Conservation (phyloP, 169 alveolate genomes). For the Plasmodium chabaudi region DNA sequence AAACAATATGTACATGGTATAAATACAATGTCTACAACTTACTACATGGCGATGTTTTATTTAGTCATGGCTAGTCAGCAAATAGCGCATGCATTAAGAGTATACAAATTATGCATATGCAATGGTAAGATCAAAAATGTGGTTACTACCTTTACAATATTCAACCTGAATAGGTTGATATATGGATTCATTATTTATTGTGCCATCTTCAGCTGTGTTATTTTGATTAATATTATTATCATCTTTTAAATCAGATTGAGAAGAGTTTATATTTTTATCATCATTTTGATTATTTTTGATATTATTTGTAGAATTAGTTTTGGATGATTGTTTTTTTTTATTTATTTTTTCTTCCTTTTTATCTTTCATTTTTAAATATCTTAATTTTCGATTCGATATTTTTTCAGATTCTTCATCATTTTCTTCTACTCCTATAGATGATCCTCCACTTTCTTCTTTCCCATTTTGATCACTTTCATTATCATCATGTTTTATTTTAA, state of each 20-base stretch:
- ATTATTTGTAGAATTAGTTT: slow-evolving; percentile 14
- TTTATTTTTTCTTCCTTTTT: slow-evolving; percentile 62
- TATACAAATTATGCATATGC: too few relatives aligned
- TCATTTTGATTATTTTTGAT: neutral
- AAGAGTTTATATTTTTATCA: slow-evolving; percentile 16
- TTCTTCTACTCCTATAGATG: slow-evolving; percentile 15
- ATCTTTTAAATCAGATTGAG: slow-evolving; percentile 13
- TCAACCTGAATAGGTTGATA: slow-evolving; percentile 58
- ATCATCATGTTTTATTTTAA: neutral
- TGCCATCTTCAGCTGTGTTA: neutral
- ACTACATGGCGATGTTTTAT: too few relatives aligned
- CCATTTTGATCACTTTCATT: neutral
- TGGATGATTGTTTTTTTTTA: slow-evolving; percentile 23
- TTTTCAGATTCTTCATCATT: slow-evolving; percentile 25
- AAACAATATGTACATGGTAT: neutral
- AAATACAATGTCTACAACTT: neutral
- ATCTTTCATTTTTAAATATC: slow-evolving; percentile 66
- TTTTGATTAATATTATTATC: slow-evolving; percentile 9
- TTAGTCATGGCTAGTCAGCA: neutral
- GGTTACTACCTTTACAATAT: slow-evolving; percentile 63
- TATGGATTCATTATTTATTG: slow-evolving; percentile 3
- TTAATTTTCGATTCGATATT: slow-evolving; percentile 39
- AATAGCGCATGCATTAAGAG: neutral
- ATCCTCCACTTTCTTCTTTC: slow-evolving; percentile 38
- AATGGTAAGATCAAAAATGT: neutral